phyloP scores from a whole-genome alignment of 2,329 filamentous ascomycete species.

The Plectosphaerella plurivora region DNA sequence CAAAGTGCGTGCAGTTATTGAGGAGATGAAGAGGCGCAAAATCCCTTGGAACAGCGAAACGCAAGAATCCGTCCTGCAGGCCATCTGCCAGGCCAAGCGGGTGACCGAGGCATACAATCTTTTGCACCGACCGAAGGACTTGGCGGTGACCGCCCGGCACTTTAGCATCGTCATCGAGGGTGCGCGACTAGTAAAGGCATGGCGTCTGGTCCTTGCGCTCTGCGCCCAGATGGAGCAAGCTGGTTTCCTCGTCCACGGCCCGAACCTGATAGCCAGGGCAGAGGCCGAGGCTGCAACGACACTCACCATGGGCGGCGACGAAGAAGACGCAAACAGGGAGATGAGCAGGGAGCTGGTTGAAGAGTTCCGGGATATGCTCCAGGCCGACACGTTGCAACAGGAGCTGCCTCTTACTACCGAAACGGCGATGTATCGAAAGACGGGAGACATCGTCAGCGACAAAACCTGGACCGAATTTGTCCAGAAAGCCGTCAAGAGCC shows the following conservation, averaged over 20 bases:
- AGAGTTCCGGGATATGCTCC: too few relatives aligned
- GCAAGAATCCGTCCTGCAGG: conserved; percentile 44
- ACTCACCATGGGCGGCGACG: too few relatives aligned
- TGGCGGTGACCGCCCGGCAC: conserved; percentile 42
- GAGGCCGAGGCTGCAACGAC: conserved; percentile 24
- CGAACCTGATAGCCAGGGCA: conserved; percentile 36
- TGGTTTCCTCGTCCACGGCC: conserved; percentile 36
- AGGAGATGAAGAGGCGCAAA: conserved; percentile 40
- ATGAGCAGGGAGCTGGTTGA: too few relatives aligned
- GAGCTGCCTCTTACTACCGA: too few relatives aligned
- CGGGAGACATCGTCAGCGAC: too few relatives aligned
- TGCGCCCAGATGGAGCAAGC: conserved; percentile 36
- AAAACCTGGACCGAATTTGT: background rate
- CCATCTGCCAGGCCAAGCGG: conserved; percentile 44
- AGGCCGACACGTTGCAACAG: too few relatives aligned
- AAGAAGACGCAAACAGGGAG: too few relatives aligned
- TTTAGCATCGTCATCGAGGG: conserved; percentile 50
- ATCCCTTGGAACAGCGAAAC: conserved; percentile 46
- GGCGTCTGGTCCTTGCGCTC: conserved; percentile 34
- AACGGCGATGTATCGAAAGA: too few relatives aligned
- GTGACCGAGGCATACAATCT: conserved; percentile 45
- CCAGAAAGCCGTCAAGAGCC: conserved; percentile 21
- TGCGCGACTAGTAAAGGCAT: conserved; percentile 41
- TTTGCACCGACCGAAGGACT: conserved; percentile 37
- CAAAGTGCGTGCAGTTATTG: conserved; percentile 43